Base-by-base conservation (phyloP, 768 basidiomycete genomes). In the Boletus eberwhitei region DNA sequence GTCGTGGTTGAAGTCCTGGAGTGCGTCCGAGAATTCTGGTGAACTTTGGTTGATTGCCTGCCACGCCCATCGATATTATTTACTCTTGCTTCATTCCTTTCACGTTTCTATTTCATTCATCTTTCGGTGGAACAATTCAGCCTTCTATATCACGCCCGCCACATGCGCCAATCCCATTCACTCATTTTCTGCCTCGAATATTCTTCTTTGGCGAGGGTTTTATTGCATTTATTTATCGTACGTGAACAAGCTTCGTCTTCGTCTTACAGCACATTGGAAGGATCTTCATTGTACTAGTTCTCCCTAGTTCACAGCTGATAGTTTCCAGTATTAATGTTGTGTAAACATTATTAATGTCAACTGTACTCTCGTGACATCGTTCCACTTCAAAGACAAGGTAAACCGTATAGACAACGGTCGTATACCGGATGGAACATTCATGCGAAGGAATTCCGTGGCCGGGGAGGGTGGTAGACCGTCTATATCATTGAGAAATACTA, bases 1-100 rank as follows among this genome's bases (percentile, higher is more conserved):
- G 89, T 93, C 32, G 89, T 94, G 49, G 83, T 94, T 26, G 92
- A 94, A 59, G 88, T 90, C 34, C 72, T 94, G 41, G 92, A 94
- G 70, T 77, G 79, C 55, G 72, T 88, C 38, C 73, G 81, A 55
- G 78, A 81, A 50, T 82, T 75, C 54, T 86, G 84, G 84, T 71
- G 59, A 73, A 55, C 21, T 45, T 37, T 26, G 24, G 29, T 45
- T 42, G 38, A 49, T 40, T 48, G 37, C 19, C 40, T 38, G 11
- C 41, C 37, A 34, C 52, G 46, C 40, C 39, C 32, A 36, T 39
- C 48, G 50, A 46, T 47, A 47, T 43, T 42, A 57, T 54, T 50
- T 50, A 53, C 45, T 45, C 53, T 24, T 55, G 48, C 58, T 67
- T 50, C 50, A 59, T 63, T 59, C 55, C 48, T 50, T 52, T 64